Base-by-base conservation (phyloP, 1,284 basidiomycete genomes). In the Somion occarium region DNA sequence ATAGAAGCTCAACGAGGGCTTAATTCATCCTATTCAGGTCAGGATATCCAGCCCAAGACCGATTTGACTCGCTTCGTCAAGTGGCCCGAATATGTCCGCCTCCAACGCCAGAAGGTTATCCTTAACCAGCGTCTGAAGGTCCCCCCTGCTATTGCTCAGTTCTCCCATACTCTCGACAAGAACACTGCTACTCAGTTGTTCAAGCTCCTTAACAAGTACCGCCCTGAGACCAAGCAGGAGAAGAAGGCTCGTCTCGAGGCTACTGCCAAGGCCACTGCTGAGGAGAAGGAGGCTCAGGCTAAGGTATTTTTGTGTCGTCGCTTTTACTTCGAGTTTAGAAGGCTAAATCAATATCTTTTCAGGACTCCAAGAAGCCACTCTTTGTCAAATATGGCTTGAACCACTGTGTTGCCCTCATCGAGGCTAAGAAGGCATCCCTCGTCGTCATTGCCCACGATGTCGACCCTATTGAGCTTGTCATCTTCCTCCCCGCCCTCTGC, bases 31-130 rank as follows among this genome's bases (percentile, higher is more conserved):
- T 37, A 7, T 53, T 2, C 57, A 96, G 94, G 95, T 68, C 93
- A 96, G 77, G 92, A 97, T 75, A 84, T 98, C 66, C 91, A 89
- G 66, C 95, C 89, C 65, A 82, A 83, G 71, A 83, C 82, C 55
- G 96, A 99, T 76, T 76, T 98, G 60, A 97, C 93, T 58, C 93
- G 95, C 71, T 98, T 98, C 76, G 93, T 98, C 76, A 98, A 98
- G 77, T 99, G 96, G 96, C 96, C 96, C 62, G 93, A 96, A 78
- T 99, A 99, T 69, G 87, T 99, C 63, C 93, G 93, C 69, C 89
- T 98, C 56, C 96, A 99, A 73, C 88, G 96, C 72, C 95, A 98
- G 75, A 97, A 96, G 79, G 93, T 98, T 67, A 97, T 99, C 76
- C 89, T 99, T 59, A 79, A 92, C 84, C 94, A 98, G 78, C 93